Evolutionary conservation across 768 basidiomycete genomes (phyloP).

Genomic region (Amylocystis lapponica): DNA sequence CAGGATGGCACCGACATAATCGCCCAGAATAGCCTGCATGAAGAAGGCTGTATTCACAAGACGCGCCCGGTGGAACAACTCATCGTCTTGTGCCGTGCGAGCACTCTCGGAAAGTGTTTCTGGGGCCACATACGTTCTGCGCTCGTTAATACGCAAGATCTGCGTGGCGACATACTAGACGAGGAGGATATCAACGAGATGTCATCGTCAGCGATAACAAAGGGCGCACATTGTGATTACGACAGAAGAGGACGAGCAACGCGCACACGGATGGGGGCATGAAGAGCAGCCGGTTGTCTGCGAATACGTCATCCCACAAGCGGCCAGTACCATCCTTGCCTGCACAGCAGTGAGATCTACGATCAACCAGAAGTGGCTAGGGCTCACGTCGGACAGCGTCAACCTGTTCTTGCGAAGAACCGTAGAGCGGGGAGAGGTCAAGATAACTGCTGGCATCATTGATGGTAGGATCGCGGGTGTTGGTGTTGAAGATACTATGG

Average conservation of each 20-base stretch:
- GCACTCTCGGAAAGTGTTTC: slow-evolving; percentile 6
- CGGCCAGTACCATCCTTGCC: slow-evolving; percentile 39
- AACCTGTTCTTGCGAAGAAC: slow-evolving; percentile 34
- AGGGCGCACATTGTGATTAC: slow-evolving; percentile 51
- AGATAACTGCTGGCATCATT: slow-evolving; percentile 54
- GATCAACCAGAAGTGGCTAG: not conserved
- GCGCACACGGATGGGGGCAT: slow-evolving; percentile 49
- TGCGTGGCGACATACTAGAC: slow-evolving; percentile 47
- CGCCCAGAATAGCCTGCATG: slow-evolving; percentile 48
- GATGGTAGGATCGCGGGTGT: slow-evolving; percentile 34
- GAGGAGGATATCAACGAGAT: not conserved
- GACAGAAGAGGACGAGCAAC: slow-evolving; percentile 47
- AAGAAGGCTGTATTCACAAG: slow-evolving; percentile 45
- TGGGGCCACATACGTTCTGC: slow-evolving; percentile 36
- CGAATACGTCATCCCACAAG: slow-evolving; percentile 48
- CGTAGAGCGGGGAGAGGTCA: slow-evolving; percentile 53
- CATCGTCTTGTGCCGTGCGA: slow-evolving; percentile 39
- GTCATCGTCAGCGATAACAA: not conserved
- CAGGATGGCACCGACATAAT: slow-evolving; percentile 55
- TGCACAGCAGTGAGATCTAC: not conserved
- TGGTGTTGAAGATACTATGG: slow-evolving; percentile 39
- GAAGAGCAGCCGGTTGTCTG: slow-evolving; percentile 46
- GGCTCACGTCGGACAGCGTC: slow-evolving; percentile 41
- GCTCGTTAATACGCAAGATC: slow-evolving; percentile 52
- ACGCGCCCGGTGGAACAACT: slow-evolving; percentile 51